A percentile compares a stretch with the other conserved stretches of the same genome.
Evolutionary conservation across 345 rosid species (phyloP).

Genomic region (Raphanus raphanistrum): DNA sequence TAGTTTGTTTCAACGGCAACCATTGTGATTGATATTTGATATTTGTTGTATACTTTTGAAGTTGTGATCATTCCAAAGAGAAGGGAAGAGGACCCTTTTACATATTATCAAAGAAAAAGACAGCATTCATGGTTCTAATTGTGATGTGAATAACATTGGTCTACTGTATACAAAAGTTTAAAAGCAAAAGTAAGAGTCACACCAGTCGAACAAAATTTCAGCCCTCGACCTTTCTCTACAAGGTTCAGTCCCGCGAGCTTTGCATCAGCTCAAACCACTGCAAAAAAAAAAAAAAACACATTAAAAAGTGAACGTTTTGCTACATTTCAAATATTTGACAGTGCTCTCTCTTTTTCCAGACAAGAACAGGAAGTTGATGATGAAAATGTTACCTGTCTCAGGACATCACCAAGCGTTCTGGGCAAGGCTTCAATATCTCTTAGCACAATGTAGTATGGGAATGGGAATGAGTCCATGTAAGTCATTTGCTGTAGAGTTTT

Average conservation of each 20-base stretch:
- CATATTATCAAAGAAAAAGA: not conserved
- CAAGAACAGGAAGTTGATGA: not conserved
- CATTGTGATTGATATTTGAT: too few species aligned
- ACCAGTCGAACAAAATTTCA: conserved; percentile 2
- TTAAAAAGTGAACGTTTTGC: not conserved
- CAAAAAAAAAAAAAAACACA: not conserved
- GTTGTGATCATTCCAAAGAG: not conserved
- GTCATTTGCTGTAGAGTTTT: conserved; percentile 41
- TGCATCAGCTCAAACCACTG: conserved; percentile 99
- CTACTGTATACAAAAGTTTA: not conserved
- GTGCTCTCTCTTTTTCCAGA: not conserved
- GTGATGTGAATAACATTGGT: not conserved
- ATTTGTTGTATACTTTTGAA: not conserved
- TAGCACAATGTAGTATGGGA: conserved; percentile 81
- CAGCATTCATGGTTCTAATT: not conserved
- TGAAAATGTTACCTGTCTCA: conserved; percentile 75
- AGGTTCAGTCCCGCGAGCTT: conserved; percentile 51
- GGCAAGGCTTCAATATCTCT: conserved; percentile 84
- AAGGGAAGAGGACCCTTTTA: conserved; percentile 7
- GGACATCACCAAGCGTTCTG: conserved; percentile 73
- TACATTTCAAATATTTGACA: not conserved
- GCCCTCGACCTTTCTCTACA: conserved; percentile 16
- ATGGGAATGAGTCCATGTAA: conserved; percentile 89
- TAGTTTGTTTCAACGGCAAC: not conserved
- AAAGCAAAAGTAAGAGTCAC: not conserved